Evolutionary conservation across 2,329 filamentous ascomycete species (phyloP), one percentile per base, ranked within the genome.

Genomic region (Fusarium staphyleae): DNA sequence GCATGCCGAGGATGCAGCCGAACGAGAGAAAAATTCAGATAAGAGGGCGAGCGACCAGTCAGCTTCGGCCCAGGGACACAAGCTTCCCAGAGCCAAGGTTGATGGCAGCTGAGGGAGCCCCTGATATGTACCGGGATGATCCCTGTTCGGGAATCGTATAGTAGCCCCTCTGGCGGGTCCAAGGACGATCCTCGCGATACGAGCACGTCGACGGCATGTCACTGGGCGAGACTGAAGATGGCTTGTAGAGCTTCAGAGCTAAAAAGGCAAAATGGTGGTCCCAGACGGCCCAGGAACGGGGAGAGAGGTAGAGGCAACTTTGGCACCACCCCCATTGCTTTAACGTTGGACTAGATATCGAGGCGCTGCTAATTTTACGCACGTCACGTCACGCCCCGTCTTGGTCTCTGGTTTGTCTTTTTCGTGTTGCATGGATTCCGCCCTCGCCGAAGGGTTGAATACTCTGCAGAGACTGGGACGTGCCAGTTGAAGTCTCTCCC

Each of bases 41-140:
- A 52, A 54, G 37, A 44, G 49, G 43, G 22, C n/a, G n/a, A n/a
- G n/a, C n/a, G 5, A 52, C 55, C 52, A 64, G 60, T 66, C 44
- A 52, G 24, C 30, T 40, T 39, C 36, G 22, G 18, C 35, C 5
- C 9, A 24, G 22, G 22, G 19, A n/a, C 19, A 22, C 19, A 22
- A 22, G 19, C 19, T 22, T 22, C 22, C 45, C 16, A 36, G 28
- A 15, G 15, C n/a, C 32, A 15, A 57, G 52, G 43, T 48, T 15
- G 10, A 14, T 22, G 24, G 28, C 28, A 60, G 57, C 61, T 57
- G 57, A 64, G 45, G 22, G 26, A 48, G 50, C 52, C 58, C 60
- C 60, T 63, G 60, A 61, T 47, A 46, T 49, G 42, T 14, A 12
- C 56, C 9, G 48, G 60, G 56, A 47, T 37, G 12, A 9, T 30